Evolutionary conservation across 2,329 filamentous ascomycete species (phyloP).

Genomic region (Pseudocercospora ulei): DNA sequence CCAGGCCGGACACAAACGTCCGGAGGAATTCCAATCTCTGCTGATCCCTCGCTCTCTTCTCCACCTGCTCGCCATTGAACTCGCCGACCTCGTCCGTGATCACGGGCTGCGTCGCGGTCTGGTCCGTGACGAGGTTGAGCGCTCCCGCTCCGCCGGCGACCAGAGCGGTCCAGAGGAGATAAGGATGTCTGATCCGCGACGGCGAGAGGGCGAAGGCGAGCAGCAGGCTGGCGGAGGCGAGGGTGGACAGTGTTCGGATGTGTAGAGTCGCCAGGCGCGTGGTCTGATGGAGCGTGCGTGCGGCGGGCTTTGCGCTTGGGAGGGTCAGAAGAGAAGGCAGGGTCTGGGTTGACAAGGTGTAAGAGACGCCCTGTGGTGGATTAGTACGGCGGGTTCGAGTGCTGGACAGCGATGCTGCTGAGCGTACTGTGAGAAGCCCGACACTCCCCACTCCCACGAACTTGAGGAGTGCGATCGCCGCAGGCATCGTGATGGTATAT

Average conservation of each 20-base stretch:
- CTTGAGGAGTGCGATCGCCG: slow-evolving; percentile 67
- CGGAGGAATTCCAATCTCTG: slow-evolving; percentile 38
- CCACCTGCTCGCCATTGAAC: slow-evolving; percentile 45
- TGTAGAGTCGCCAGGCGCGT: slow-evolving; percentile 58
- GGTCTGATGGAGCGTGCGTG: slow-evolving; percentile 52
- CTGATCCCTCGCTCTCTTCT: slow-evolving; percentile 39
- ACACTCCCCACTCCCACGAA: slow-evolving; percentile 87
- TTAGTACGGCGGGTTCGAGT: slow-evolving; percentile 11
- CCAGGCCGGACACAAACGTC: slow-evolving; percentile 37
- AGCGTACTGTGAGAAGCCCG: slow-evolving; percentile 50
- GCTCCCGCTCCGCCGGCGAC: slow-evolving; percentile 46
- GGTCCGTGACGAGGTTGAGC: slow-evolving; percentile 34
- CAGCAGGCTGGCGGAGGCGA: slow-evolving; percentile 62
- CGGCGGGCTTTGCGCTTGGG: slow-evolving; percentile 61
- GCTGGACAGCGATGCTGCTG: slow-evolving; percentile 10
- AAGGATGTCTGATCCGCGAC: slow-evolving; percentile 67
- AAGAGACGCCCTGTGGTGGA: slow-evolving; percentile 67
- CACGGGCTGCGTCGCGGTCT: slow-evolving; percentile 21
- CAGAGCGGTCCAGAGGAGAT: slow-evolving; percentile 74
- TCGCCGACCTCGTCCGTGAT: slow-evolving; percentile 31
- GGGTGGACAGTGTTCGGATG: slow-evolving; percentile 55
- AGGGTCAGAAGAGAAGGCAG: slow-evolving; percentile 73
- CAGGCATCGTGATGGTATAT: slow-evolving; percentile 28
- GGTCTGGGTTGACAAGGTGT: slow-evolving; percentile 66
- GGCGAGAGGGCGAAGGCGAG: slow-evolving; percentile 72